Evolutionary conservation across 345 rosid genomes (phyloP).

Genomic region (Populus deltoides): DNA sequence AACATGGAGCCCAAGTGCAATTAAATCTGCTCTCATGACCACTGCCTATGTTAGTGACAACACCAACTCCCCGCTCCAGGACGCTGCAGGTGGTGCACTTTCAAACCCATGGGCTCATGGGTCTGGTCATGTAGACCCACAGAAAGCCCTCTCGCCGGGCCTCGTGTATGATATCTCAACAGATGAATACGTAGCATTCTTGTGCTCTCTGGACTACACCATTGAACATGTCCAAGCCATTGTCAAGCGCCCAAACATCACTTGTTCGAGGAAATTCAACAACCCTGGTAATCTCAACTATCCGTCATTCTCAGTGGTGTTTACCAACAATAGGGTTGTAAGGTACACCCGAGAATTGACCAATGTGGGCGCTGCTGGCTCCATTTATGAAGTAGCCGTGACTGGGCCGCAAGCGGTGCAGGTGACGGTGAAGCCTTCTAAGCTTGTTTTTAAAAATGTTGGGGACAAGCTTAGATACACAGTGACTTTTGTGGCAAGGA

Average conservation of each 20-base stretch:
- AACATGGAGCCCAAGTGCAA: constrained; percentile 83
- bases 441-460: constrained; percentile 46
- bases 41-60: constrained; percentile 45
- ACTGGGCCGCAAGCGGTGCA: constrained; percentile 47
- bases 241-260: constrained; percentile 59
- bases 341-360: constrained; percentile 75
- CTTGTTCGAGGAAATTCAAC: constrained; percentile 57
- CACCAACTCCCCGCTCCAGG: constrained; percentile 59
- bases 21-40: constrained; percentile 78
- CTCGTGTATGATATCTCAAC: constrained; percentile 75
- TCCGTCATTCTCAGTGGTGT: constrained; percentile 81
- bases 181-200: constrained; percentile 60
- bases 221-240: constrained; percentile 53
- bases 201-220: constrained; percentile 74
- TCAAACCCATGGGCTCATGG: constrained; percentile 75
- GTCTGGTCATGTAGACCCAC: constrained; percentile 82
- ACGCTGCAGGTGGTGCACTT: constrained; percentile 55
- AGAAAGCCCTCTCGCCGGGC: constrained; percentile 73
- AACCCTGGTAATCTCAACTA: constrained; percentile 86
- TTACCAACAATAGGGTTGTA: constrained; percentile 57
- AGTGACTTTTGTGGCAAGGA: constrained; percentile 63
- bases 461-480: constrained; percentile 80
- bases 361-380: constrained; percentile 67
- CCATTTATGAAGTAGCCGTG: constrained; percentile 48
- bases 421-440: constrained; percentile 54